Base-by-base conservation (phyloP, 2,329 filamentous ascomycete genomes). In the Chrysoporthe puriensis region DNA sequence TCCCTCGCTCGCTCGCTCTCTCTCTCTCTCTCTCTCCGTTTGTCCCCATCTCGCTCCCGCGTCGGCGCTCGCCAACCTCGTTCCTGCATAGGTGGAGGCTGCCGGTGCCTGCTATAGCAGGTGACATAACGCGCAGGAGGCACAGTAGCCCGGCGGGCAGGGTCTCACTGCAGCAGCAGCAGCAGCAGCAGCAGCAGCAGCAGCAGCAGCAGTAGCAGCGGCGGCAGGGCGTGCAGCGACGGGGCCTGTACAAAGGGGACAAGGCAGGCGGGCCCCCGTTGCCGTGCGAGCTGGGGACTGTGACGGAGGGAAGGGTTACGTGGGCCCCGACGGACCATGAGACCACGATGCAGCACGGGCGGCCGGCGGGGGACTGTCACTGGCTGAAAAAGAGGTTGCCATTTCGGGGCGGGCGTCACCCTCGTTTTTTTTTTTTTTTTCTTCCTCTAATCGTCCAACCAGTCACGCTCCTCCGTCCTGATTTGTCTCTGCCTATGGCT, bases 311-410 rank as follows among this genome's bases (percentile, higher is more conserved):
- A 18, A 32, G 3, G 34, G 32, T 57, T 57, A 57, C 54, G 54
- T 40, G 54, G 40, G 34, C 18, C 26, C n/a, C 48, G 26, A 21
- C 8, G 2, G 11, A 0, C 32, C 54, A 16, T 36, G 9, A 16
- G 32, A 57, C 16, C 34, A 14, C 34, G 32, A 32, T 6, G 8
- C 14, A 40, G 32, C 14, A 32, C 32, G 54, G n/a, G 16, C 36
- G 32, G 36, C 14, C 54, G 34, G 32, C 13, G 34, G 34, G 54
- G 32, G 14, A 9, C 11, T 26, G 11, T 44, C 6, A 60, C 57
- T 44, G 57, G 57, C 57, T 44, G n/a, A 4, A 60, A 58, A 21
- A n/a, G 40, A 58, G 40, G 11, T 44, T 60, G 26, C 36, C 57
- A 16, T 13, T 32, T 60, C 32, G 8, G 57, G 57, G 40, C 18